Evolutionary conservation across 306 rosid genomes (phyloP), one percentile per base, ranked within the genome.

Genomic region (Calophaca sinica): DNA sequence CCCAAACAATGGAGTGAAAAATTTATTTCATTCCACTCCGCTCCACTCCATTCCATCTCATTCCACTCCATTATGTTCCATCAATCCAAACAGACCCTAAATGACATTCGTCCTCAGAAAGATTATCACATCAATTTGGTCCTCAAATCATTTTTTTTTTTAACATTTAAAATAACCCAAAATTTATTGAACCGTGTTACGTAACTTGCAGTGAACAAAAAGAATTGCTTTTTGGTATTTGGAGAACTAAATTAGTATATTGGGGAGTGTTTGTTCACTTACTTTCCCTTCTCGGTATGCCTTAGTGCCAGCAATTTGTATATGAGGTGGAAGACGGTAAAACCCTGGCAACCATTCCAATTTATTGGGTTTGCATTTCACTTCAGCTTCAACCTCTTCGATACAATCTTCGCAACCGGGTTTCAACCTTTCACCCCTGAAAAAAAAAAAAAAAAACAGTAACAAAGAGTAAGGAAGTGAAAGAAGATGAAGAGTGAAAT

Each of bases 271-370:
- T 48, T 38, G 46, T 26, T 35, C 38, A 61, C 42, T 76, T 28
- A 90, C 99, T 89, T 88, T 94, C 36, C 96, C 99, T 79, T 89
- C 85, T 62, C 70, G 74, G 73, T 92, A 94, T 3, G 91, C 85
- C 74, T 74, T 88, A 3, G 96, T 85, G 15, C 81, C 81, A 65
- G 97, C 93, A 71, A 92, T 92, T 35, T 86, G 91, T 74, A 89
- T 50, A 66, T 82, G 77, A 6, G 90, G 89, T 4, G 88, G 97
- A 75, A 94, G 87, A 50, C 96, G 86, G 73, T 82, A 87, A 73
- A 94, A 94, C 20, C 89, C 92, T 14, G 86, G 80, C 77, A 94
- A 72, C 97, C 97, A 92, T 55, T 64, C 80, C 66, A 89, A 84
- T 84, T 70, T 84, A 60, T 88, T 55, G 58, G 92, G 77, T 71